Base-by-base conservation (phyloP, 306 rosid genomes). In the Vachellia collinsii region DNA sequence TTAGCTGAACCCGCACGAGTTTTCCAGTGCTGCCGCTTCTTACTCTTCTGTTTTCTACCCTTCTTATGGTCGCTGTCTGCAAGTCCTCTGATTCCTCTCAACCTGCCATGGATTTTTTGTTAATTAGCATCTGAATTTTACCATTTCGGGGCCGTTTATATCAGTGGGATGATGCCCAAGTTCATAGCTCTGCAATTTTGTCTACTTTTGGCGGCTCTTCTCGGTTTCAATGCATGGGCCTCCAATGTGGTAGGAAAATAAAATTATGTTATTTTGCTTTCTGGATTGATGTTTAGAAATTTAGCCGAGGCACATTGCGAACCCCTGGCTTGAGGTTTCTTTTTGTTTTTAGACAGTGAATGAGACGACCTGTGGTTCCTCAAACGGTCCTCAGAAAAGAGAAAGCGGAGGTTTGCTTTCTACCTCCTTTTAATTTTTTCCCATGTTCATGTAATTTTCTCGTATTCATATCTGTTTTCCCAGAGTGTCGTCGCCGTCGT, bases 211-310 rank as follows among this genome's bases (percentile, higher is more conserved):
- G 75, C 62, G 3, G 64, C 47, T 74, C 41, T 80, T 16, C 23
- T 83, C 10, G 63, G 54, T 74, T 37, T 70, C 48, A 79, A 73
- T 68, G 82, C 48, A 43, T 34, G 68, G 59, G 71, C 79, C 39
- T 83, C 87, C 74, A 81, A 64, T 74, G 82, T 58, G 58, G 89
- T 86, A 10, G 78, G 81, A 79, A 47, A 47, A 39, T 29, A 66
- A 43, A 34, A 17, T 70, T 22, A 0, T 19, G 25, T 70, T 71
- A 14, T 1, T 36, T 1, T 6, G 5, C 5, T 50, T 78, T 48
- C 11, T 14, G 3, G 4, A 29, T 42, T 69, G 2, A 23, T 23
- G 5, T 70, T 70, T 11, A 36, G 43, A 67, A 44, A 10, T 76
- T 79, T 82, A 6, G 71, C 0, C 37, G 8, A 23, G n/a, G 13